A percentile compares a stretch with the other conserved stretches of the same genome.
These are phyloP conservation scores for Ustilago hordei DNA, from an alignment of 1,284 basidiomycete genomes.

Conservation along the genomic window DNA sequence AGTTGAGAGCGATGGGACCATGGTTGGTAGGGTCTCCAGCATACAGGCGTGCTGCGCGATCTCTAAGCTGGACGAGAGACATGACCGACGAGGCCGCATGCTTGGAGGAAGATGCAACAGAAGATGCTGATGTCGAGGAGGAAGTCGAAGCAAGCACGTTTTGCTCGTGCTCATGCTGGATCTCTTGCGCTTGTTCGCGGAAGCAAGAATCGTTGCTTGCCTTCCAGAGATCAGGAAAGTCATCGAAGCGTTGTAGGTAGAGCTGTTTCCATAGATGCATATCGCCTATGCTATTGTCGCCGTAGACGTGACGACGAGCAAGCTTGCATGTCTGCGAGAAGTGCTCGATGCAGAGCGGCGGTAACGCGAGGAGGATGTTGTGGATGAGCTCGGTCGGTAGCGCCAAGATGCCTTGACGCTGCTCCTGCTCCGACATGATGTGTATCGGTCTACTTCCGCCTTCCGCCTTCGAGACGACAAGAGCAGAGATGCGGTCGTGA, in stretches of 20 bases:
- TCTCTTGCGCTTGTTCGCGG: background rate
- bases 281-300: constrained; percentile 18
- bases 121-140: constrained; percentile 13
- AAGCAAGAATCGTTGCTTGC: background rate
- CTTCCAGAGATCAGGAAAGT: constrained; percentile 22
- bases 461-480: background rate
- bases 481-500: background rate
- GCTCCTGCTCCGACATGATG: constrained; percentile 1
- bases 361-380: constrained; percentile 29
- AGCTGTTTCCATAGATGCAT: constrained; percentile 45
- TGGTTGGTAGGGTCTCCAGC: constrained; percentile 19
- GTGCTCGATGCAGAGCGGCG: constrained; percentile 45
- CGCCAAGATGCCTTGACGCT: constrained; percentile 20
- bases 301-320: constrained; percentile 39
- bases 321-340: constrained; percentile 48
- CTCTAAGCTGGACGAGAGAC: constrained; percentile 43
- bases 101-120: constrained; percentile 9
- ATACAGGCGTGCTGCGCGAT: constrained; percentile 36
- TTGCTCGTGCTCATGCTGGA: background rate
- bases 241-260: constrained; percentile 41
- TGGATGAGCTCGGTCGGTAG: constrained; percentile 47
- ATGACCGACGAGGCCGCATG: constrained; percentile 19
- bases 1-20: constrained; percentile 25
- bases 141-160: constrained; percentile 9
- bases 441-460: background rate